These are phyloP conservation scores for Solanum hybrid DNA, from an alignment of 305 asterid genomes.

Conservation along the genomic window DNA sequence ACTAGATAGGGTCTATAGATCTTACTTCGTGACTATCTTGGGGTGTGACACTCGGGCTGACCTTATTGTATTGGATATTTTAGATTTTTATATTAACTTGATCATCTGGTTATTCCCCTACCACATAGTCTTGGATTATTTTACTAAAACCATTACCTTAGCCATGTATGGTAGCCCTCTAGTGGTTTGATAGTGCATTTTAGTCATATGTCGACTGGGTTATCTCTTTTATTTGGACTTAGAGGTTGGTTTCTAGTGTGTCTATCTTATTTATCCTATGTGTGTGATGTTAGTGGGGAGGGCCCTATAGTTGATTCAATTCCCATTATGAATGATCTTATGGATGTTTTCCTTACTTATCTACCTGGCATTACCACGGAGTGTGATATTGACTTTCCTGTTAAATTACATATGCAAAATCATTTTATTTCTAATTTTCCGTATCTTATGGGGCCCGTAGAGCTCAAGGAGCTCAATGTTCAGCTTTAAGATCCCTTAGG, in stretches of 20 bases:
- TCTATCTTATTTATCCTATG: background rate
- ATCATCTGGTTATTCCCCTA: no score
- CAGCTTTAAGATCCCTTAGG: background rate
- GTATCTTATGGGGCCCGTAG: background rate
- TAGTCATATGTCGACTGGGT: background rate
- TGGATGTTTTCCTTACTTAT: background rate
- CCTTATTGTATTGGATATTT: no score
- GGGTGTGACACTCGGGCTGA: no score
- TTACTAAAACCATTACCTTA: no score
- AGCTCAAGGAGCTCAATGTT: background rate
- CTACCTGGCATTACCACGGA: background rate
- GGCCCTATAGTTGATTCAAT: background rate
- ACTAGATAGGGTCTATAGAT: no score
- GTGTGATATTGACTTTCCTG: background rate
- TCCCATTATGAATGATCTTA: background rate
- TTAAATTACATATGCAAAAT: background rate
- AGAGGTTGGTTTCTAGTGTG: background rate
- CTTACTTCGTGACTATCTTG: no score
- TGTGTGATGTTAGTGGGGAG: background rate
- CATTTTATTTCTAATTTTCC: no score
- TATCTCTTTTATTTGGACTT: background rate
- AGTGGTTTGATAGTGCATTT: no score
- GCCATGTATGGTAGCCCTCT: no score
- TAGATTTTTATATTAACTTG: no score
- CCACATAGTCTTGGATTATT: no score